phyloP scores from a whole-genome alignment of 2,329 filamentous ascomycete genomes.

The Nectriaceae sp. region DNA sequence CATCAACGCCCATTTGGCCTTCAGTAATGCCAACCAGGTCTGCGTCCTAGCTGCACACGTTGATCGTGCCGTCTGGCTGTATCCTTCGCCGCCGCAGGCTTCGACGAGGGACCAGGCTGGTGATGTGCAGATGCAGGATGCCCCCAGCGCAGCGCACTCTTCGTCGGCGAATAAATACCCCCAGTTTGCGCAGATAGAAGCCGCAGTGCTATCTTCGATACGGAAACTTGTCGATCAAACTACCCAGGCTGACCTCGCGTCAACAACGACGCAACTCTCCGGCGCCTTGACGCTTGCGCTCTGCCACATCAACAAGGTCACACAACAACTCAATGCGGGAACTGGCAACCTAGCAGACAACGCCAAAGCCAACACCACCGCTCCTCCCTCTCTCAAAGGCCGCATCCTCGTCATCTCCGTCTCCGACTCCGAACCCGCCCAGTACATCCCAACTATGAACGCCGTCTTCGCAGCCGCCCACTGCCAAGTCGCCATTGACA shows the following conservation, averaged over 20 bases:
- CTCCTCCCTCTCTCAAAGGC: slow-evolving; percentile 37
- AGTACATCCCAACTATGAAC: slow-evolving; percentile 99
- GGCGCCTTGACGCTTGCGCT: slow-evolving; percentile 90
- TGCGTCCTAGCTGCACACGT: slow-evolving; percentile 89
- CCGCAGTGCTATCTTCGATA: slow-evolving; percentile 74
- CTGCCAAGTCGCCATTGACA: slow-evolving; percentile 86
- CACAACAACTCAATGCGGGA: slow-evolving; percentile 63
- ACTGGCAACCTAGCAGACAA: slow-evolving; percentile 44
- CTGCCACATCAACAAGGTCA: slow-evolving; percentile 84
- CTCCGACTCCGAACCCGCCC: slow-evolving; percentile 78
- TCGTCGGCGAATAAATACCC: slow-evolving; percentile 84
- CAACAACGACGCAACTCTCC: slow-evolving; percentile 82
- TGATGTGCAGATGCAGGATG: slow-evolving; percentile 61
- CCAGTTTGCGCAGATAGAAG: slow-evolving; percentile 85
- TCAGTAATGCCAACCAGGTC: slow-evolving; percentile 90
- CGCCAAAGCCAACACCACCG: slow-evolving; percentile 33
- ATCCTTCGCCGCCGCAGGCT: slow-evolving; percentile 58
- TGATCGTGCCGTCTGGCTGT: slow-evolving; percentile 86
- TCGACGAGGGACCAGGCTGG: slow-evolving; percentile 38
- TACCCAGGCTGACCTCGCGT: slow-evolving; percentile 63
- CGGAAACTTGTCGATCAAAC: slow-evolving; percentile 72
- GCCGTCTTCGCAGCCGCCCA: slow-evolving; percentile 93
- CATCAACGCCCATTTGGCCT: slow-evolving; percentile 93
- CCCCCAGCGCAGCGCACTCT: slow-evolving; percentile 39
- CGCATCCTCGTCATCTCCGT: slow-evolving; percentile 91